Conservation (phyloP, 768 basidiomycete genomes). For the Infundibulicybe gibba region DNA sequence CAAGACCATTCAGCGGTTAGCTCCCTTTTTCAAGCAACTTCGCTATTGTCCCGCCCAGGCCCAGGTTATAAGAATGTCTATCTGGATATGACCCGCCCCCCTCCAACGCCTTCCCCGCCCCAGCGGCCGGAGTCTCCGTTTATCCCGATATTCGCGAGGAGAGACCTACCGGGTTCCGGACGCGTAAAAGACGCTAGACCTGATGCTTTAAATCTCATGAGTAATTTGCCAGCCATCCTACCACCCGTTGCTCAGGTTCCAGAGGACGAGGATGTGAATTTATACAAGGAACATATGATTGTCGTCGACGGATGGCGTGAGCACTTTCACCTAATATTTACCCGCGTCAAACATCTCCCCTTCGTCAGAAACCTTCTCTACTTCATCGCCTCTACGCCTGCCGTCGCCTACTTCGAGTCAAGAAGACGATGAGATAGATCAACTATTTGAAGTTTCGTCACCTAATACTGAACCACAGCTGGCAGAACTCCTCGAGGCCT, state of each 20-base stretch:
- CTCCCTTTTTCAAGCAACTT: not conserved
- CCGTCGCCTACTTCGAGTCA: slow-evolving; percentile 36
- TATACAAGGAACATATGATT: slow-evolving; percentile 48
- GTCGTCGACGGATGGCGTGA: slow-evolving; percentile 66
- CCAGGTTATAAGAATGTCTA: not conserved
- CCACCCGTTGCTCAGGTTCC: slow-evolving; percentile 22
- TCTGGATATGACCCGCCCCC: not conserved
- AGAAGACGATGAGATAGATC: slow-evolving; percentile 46
- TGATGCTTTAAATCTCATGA: slow-evolving; percentile 11
- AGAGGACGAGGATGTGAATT: slow-evolving; percentile 35
- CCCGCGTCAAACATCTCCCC: not conserved
- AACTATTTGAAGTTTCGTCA: slow-evolving; percentile 47
- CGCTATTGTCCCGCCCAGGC: not conserved
- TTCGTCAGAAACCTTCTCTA: slow-evolving; percentile 30
- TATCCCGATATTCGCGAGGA: not conserved
- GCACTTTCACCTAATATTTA: slow-evolving; percentile 15
- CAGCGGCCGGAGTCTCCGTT: not conserved
- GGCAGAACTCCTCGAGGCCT: slow-evolving; percentile 32
- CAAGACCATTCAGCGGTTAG: not conserved
- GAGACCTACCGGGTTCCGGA: too few species aligned
- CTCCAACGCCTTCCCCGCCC: not conserved
- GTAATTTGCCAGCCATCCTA: slow-evolving; percentile 41
- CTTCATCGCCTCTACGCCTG: slow-evolving; percentile 39
- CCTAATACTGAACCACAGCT: slow-evolving; percentile 41
- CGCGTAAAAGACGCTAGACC: slow-evolving; percentile 2